Percentiles rank a stretch among this genome's conserved stretches.
These are phyloP conservation scores for Cystofilobasidium macerans DNA, from an alignment of 768 basidiomycete genomes.

Conservation along the genomic window DNA sequence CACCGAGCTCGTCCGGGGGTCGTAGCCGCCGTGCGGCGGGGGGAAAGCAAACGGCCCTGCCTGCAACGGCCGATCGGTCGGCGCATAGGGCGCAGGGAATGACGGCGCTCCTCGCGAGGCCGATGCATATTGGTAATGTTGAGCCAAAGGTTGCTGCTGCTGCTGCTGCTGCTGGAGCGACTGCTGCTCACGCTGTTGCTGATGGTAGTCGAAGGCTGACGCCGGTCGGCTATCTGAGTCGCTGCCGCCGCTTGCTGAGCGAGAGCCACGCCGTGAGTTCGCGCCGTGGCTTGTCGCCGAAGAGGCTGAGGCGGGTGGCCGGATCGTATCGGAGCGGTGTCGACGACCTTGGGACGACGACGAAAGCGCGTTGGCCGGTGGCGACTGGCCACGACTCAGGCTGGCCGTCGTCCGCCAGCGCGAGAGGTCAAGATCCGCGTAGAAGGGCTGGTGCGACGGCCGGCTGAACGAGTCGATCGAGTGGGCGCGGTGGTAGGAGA, in stretches of 20 bases:
- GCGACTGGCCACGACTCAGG: background rate
- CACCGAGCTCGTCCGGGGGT: background rate
- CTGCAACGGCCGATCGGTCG: background rate
- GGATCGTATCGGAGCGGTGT: background rate
- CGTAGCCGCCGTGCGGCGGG: background rate
- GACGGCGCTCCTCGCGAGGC: too few relatives aligned
- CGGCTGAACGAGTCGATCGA: background rate
- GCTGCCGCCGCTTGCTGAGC: too few relatives aligned
- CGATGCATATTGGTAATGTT: too few relatives aligned
- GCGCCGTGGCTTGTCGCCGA: too few relatives aligned
- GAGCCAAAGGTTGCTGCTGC: too few relatives aligned
- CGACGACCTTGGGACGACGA: background rate
- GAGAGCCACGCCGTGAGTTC: too few relatives aligned
- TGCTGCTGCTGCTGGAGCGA: too few relatives aligned
- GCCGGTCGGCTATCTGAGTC: too few relatives aligned
- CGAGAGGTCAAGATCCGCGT: background rate
- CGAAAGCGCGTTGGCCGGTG: background rate
- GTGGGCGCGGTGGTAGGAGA: slow-evolving; percentile 11
- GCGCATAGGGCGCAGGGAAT: too few relatives aligned
- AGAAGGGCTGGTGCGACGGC: background rate
- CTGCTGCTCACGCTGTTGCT: too few relatives aligned
- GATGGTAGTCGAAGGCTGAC: too few relatives aligned
- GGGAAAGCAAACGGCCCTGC: background rate
- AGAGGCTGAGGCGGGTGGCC: too few relatives aligned
- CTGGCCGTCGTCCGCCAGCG: background rate